Evolutionary conservation across 2,329 filamentous ascomycete species (phyloP).

Genomic region (Penicillium sp.): DNA sequence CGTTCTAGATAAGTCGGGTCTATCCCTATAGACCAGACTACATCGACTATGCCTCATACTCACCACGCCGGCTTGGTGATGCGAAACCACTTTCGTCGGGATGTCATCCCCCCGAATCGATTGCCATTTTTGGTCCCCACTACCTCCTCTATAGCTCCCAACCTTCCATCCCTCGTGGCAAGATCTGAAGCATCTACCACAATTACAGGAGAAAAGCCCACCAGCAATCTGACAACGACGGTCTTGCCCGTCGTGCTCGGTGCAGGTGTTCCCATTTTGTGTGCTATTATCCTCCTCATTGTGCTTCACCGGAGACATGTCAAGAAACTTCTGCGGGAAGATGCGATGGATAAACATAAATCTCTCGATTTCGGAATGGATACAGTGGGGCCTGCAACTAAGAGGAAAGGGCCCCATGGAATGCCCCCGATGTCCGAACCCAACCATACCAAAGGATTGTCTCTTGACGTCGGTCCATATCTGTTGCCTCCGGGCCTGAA

Average conservation of each 20-base stretch:
- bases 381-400: slow-evolving; percentile 39
- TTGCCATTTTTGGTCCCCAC: slow-evolving; percentile 23
- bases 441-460: slow-evolving; percentile 51
- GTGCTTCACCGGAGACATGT: slow-evolving; percentile 77
- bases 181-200: slow-evolving; percentile 22
- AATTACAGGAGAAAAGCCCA: slow-evolving; percentile 54
- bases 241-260: slow-evolving; percentile 67
- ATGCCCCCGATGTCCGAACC: slow-evolving; percentile 42
- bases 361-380: slow-evolving; percentile 91
- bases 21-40: background rate
- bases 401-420: slow-evolving; percentile 40
- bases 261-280: slow-evolving; percentile 70
- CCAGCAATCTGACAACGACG: slow-evolving; percentile 52
- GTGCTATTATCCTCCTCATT: slow-evolving; percentile 65
- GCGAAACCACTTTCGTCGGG: slow-evolving; percentile 23
- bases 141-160: slow-evolving; percentile 7
- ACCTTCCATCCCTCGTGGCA: slow-evolving; percentile 29
- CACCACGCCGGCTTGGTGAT: slow-evolving; percentile 28
- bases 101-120: slow-evolving; percentile 27
- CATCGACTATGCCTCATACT: slow-evolving; percentile 21
- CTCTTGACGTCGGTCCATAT: slow-evolving; percentile 74
- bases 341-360: slow-evolving; percentile 80
- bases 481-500: slow-evolving; percentile 82
- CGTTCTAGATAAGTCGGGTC: background rate
- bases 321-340: slow-evolving; percentile 70